Conservation (phyloP, 2,329 filamentous ascomycete species). For the Boeremia exigua region DNA sequence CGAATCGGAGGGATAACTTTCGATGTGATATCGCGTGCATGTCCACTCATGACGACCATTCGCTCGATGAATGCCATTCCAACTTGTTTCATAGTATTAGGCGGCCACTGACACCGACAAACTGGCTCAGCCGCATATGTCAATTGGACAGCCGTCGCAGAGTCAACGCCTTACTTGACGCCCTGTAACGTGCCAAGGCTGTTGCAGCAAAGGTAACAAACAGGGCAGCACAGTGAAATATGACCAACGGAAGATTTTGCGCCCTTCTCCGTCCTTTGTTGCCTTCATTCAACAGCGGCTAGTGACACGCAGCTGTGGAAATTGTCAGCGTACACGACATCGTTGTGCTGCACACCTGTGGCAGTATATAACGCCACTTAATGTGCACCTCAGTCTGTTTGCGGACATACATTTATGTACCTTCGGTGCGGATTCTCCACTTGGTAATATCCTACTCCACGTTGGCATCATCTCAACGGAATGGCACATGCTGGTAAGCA, state of each 20-base stretch:
- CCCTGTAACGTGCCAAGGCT: conserved; percentile 1
- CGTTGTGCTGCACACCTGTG: not conserved
- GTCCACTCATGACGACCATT: not conserved
- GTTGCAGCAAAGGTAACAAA: not conserved
- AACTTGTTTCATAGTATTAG: not conserved
- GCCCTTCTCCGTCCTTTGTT: not conserved
- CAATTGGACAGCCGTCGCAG: not conserved
- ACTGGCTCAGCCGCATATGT: not conserved
- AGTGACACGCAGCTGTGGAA: not conserved
- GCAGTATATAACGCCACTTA: not conserved
- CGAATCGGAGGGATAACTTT: not conserved
- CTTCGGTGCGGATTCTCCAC: not conserved
- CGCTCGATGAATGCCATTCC: not conserved
- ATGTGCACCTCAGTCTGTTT: not conserved
- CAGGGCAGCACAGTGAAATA: not conserved
- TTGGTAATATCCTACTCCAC: not conserved
- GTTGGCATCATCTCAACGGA: not conserved
- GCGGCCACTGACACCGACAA: not conserved
- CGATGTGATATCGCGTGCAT: not conserved
- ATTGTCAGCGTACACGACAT: not conserved
- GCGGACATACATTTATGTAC: not conserved
- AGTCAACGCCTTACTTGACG: not conserved
- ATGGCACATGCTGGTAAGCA: not conserved
- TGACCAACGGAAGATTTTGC: too few species aligned
- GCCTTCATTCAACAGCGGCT: not conserved